Conservation (phyloP, 1,139 yeast genomes). For the Candida glucosophila region DNA sequence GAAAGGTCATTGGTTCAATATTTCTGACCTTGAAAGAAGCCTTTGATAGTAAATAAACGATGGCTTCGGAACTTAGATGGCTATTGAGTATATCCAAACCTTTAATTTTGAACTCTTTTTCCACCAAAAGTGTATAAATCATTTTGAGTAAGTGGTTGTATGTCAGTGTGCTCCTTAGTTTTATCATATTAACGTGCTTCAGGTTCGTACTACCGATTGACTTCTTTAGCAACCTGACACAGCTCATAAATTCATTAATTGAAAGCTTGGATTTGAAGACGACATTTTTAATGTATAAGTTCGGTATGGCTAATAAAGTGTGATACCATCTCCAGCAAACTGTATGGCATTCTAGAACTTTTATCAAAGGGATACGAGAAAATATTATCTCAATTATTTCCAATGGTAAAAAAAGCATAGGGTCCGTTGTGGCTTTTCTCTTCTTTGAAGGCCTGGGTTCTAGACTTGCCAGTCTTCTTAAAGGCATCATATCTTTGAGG, state of each 20-base stretch:
- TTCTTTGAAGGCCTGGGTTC: slow-evolving; percentile 6
- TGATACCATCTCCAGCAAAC: slow-evolving; percentile 28
- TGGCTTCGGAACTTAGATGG: slow-evolving; percentile 16
- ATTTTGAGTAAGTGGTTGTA: slow-evolving; percentile 16
- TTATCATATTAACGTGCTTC: slow-evolving; percentile 12
- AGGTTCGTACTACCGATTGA: slow-evolving; percentile 11
- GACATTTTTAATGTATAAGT: slow-evolving; percentile 15
- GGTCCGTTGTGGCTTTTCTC: slow-evolving; percentile 13
- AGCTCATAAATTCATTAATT: slow-evolving; percentile 20
- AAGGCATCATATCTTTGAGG: slow-evolving; percentile 12
- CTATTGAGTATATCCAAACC: slow-evolving; percentile 19
- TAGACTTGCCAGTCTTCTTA: slow-evolving; percentile 6
- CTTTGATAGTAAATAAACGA: slow-evolving; percentile 18
- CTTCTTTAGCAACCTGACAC: slow-evolving; percentile 18
- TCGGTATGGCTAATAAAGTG: slow-evolving; percentile 16
- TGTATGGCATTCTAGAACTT: slow-evolving; percentile 18
- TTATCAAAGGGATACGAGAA: slow-evolving; percentile 11
- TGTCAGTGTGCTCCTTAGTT: slow-evolving; percentile 17
- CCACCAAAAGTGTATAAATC: slow-evolving; percentile 16
- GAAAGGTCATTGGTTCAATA: slow-evolving; percentile 12
- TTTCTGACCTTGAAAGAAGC: slow-evolving; percentile 18
- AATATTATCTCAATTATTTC: slow-evolving; percentile 26
- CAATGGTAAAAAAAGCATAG: slow-evolving; percentile 18
- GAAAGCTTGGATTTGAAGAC: slow-evolving; percentile 18
- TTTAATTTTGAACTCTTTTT: slow-evolving; percentile 12